Percentiles rank a stretch among this genome's conserved stretches.
Conservation (phyloP, 352 stramenopile species). For the Globisporangium alternatum region DNA sequence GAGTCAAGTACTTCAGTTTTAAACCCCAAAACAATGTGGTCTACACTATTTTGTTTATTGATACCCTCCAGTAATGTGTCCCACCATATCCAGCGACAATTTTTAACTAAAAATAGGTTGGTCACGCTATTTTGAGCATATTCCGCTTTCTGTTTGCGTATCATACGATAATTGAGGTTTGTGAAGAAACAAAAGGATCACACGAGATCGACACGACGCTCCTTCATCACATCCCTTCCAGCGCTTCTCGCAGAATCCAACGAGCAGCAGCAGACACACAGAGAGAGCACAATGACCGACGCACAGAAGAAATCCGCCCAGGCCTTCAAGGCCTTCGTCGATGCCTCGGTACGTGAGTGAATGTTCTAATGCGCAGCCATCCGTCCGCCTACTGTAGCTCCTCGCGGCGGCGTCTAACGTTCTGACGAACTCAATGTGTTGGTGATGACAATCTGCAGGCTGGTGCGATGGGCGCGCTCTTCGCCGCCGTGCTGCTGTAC, state of each 20-base stretch:
- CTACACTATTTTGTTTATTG: neutral
- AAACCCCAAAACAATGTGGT: neutral
- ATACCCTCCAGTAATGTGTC: neutral
- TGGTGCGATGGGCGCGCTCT: slow-evolving; percentile 73
- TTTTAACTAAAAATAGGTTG: neutral
- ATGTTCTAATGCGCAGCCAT: neutral
- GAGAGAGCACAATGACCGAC: slow-evolving; percentile 20
- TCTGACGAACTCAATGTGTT: slow-evolving; percentile 1
- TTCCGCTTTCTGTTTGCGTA: slow-evolving; percentile 18
- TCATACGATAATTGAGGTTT: slow-evolving; percentile 11
- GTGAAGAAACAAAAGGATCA: neutral
- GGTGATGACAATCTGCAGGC: slow-evolving; percentile 31
- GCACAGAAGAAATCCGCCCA: slow-evolving; percentile 28
- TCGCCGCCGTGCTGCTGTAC: slow-evolving; percentile 69
- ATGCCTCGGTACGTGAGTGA: slow-evolving; percentile 51
- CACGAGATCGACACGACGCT: neutral
- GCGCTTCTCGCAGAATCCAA: neutral
- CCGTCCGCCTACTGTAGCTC: neutral
- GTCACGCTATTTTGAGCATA: neutral
- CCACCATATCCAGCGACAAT: neutral
- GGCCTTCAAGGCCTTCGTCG: slow-evolving; percentile 75
- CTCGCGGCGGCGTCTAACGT: slow-evolving; percentile 8
- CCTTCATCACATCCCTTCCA: neutral
- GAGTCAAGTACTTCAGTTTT: neutral
- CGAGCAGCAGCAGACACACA: neutral